Evolutionary conservation across 2,329 filamentous ascomycete species (phyloP).

Genomic region (Pseudogymnoascus sp.): DNA sequence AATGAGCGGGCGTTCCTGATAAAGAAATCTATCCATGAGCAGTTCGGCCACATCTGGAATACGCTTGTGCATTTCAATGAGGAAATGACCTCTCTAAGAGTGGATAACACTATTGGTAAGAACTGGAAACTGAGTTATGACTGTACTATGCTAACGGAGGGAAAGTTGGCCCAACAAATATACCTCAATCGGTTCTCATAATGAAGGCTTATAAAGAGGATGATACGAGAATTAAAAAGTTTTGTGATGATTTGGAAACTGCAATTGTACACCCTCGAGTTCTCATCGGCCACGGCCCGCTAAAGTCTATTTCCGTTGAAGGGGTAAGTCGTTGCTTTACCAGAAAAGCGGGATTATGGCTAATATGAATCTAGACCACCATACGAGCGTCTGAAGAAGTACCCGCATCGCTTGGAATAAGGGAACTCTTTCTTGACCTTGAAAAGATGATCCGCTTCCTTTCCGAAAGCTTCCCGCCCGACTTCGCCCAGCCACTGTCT

Average conservation of each 20-base stretch:
- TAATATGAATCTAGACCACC: slow-evolving; percentile 30
- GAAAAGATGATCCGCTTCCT: slow-evolving; percentile 45
- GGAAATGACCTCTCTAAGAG: slow-evolving; percentile 44
- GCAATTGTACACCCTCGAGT: slow-evolving; percentile 55
- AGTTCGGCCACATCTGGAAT: slow-evolving; percentile 64
- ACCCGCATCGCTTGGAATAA: slow-evolving; percentile 37
- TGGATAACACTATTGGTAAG: slow-evolving; percentile 31
- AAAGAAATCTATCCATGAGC: slow-evolving; percentile 56
- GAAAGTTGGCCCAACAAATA: slow-evolving; percentile 44
- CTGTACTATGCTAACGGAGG: neutral
- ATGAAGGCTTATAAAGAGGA: slow-evolving; percentile 54
- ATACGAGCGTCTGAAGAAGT: slow-evolving; percentile 34
- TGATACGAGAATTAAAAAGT: slow-evolving; percentile 48
- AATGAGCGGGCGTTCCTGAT: slow-evolving; percentile 58
- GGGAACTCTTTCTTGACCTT: slow-evolving; percentile 47
- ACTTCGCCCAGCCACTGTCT: slow-evolving; percentile 54
- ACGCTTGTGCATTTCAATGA: slow-evolving; percentile 56
- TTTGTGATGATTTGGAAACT: slow-evolving; percentile 57
- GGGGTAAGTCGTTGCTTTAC: slow-evolving; percentile 28
- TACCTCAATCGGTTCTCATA: slow-evolving; percentile 46
- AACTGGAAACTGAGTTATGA: neutral
- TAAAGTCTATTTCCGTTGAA: slow-evolving; percentile 36
- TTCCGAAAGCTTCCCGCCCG: slow-evolving; percentile 42
- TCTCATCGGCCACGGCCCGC: slow-evolving; percentile 29
- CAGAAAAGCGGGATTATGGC: neutral